Evolutionary conservation across 2,329 filamentous ascomycete species (phyloP).

Genomic region (Penicillium sp.): DNA sequence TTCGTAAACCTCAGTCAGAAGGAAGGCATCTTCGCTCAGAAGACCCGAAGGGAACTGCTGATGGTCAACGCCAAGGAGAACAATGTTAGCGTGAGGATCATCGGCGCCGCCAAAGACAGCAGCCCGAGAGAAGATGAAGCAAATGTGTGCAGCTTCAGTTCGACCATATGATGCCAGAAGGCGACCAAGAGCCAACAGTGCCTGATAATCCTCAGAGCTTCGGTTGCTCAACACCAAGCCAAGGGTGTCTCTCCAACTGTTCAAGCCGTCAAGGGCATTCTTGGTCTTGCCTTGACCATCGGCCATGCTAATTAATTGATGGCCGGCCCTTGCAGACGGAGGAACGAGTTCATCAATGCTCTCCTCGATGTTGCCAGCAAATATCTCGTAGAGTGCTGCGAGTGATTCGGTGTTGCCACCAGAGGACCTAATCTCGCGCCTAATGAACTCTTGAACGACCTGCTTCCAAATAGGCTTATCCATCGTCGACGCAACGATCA

Average conservation of each 20-base stretch:
- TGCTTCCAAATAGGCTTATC: conserved; percentile 78
- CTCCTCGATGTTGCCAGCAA: conserved; percentile 91
- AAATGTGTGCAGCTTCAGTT: conserved; percentile 88
- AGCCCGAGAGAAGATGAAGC: conserved; percentile 80
- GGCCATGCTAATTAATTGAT: conserved; percentile 81
- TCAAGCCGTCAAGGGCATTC: conserved; percentile 78
- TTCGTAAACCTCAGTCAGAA: conserved; percentile 95
- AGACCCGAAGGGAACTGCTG: conserved; percentile 66
- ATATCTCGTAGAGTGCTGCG: conserved; percentile 86
- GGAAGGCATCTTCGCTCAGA: conserved; percentile 78
- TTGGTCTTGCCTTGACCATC: conserved; percentile 60
- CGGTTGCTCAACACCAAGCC: conserved; percentile 84
- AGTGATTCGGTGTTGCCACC: conserved; percentile 81
- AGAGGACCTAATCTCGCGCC: conserved; percentile 84
- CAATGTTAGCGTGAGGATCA: conserved; percentile 73
- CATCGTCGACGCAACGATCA: conserved; percentile 81
- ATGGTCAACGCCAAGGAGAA: conserved; percentile 83
- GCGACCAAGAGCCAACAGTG: conserved; percentile 75
- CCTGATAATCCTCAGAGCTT: conserved; percentile 72
- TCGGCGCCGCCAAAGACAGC: conserved; percentile 78
- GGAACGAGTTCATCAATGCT: conserved; percentile 95
- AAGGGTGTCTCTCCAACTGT: conserved; percentile 92
- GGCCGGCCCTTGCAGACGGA: conserved; percentile 82
- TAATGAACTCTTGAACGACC: conserved; percentile 91
- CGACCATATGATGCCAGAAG: conserved; percentile 82